Evolutionary conservation across 768 basidiomycete species (phyloP).

Genomic region (Trametes meyenii): DNA sequence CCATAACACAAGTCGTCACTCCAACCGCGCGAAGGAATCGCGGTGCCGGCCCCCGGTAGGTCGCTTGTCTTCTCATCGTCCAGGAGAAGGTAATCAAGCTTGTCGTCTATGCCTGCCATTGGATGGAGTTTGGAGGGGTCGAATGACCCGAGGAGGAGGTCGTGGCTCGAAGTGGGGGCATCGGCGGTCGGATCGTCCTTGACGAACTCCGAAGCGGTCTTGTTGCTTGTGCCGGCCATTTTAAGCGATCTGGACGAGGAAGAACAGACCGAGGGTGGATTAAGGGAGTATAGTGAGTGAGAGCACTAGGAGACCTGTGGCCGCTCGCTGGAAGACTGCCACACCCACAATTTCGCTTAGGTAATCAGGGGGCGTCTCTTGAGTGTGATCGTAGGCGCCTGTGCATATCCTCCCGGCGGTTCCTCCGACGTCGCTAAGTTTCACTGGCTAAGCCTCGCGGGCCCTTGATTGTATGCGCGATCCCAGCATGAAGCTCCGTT

Average conservation of each 20-base stretch:
- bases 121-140: conserved; percentile 95
- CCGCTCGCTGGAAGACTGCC: conserved; percentile 10
- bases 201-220: conserved; percentile 8
- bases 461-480: too few relatives aligned
- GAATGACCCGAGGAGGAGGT: conserved; percentile 84
- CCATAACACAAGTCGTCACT: conserved; percentile 99
- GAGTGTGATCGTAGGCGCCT: neutral
- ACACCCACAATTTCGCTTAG: conserved; percentile 15
- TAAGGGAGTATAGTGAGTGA: conserved; percentile 16
- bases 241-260: neutral
- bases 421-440: too few relatives aligned
- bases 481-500: too few relatives aligned
- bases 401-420: neutral
- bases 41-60: conserved; percentile 86
- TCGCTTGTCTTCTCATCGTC: conserved; percentile 96
- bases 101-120: conserved; percentile 87
- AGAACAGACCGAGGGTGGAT: neutral
- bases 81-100: conserved; percentile 92
- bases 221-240: conserved; percentile 18
- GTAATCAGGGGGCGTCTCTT: conserved; percentile 14
- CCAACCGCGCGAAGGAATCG: conserved; percentile 95
- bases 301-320: conserved; percentile 18
- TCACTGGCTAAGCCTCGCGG: too few relatives aligned
- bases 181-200: conserved; percentile 10
- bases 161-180: conserved; percentile 42